Conservation (phyloP, 768 basidiomycete species). For the Boletus subparvulus region DNA sequence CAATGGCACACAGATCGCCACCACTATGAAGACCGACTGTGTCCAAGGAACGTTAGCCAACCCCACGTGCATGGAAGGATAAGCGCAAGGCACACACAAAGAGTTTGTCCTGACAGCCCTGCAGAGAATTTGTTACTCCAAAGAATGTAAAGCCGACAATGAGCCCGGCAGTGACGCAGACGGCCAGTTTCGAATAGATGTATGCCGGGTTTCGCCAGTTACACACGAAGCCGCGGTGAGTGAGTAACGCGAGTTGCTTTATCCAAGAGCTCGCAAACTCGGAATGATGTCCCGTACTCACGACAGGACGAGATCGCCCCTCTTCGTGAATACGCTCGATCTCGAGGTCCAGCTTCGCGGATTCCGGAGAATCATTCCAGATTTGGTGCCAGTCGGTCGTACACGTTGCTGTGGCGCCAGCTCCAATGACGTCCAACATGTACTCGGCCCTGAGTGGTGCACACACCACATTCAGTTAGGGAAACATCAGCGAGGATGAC, state of each 20-base stretch:
- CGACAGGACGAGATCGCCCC: conserved; percentile 26
- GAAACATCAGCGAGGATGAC: too few species aligned
- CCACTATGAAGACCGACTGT: conserved; percentile 52
- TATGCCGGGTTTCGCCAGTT: conserved; percentile 45
- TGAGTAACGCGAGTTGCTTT: conserved; percentile 35
- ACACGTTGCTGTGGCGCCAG: conserved; percentile 49
- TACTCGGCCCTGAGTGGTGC: conserved; percentile 39
- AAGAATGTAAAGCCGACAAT: conserved; percentile 47
- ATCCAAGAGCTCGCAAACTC: conserved; percentile 42
- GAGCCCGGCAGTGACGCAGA: conserved; percentile 35
- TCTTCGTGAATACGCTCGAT: conserved; percentile 45
- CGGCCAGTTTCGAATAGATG: conserved; percentile 37
- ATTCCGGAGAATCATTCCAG: conserved; percentile 48
- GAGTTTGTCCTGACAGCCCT: conserved; percentile 44
- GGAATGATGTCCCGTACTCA: conserved; percentile 20
- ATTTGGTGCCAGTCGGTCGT: conserved; percentile 48
- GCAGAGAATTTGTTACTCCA: conserved; percentile 34
- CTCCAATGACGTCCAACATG: conserved; percentile 55
- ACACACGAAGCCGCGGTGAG: conserved; percentile 30
- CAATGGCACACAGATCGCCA: conserved; percentile 44
- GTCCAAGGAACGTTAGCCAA: not conserved
- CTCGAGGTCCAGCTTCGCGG: conserved; percentile 36
- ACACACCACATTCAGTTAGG: not conserved
- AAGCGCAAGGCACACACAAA: conserved; percentile 43
- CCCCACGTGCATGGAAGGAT: too few species aligned